Evolutionary conservation across 2,329 filamentous ascomycete genomes (phyloP).

Genomic region (Clonostachys chloroleuca): DNA sequence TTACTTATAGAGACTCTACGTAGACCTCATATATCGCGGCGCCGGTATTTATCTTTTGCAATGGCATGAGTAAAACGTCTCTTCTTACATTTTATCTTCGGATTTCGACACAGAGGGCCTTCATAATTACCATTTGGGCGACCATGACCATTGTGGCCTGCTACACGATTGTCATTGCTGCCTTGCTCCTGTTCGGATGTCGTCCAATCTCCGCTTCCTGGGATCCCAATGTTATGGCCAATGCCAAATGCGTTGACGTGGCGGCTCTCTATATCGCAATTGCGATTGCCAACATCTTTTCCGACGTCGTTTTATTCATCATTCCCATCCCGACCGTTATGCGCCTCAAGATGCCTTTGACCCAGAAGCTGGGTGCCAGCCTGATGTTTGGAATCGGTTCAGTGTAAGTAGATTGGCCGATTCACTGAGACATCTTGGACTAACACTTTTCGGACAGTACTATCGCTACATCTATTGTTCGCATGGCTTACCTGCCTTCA

Average conservation of each 20-base stretch:
- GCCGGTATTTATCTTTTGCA: no score
- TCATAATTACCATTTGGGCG: conserved; percentile 19
- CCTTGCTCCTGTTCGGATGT: conserved; percentile 30
- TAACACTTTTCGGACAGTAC: conserved; percentile 14
- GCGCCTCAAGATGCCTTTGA: conserved; percentile 33
- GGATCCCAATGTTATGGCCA: conserved; percentile 13
- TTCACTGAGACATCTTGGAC: no score
- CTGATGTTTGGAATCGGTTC: conserved; percentile 39
- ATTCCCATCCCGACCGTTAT: conserved; percentile 34
- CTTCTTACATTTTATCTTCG: conserved; percentile 31
- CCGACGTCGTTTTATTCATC: conserved; percentile 39
- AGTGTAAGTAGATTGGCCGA: conserved; percentile 6
- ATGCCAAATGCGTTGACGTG: conserved; percentile 35
- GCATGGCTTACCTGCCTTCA: conserved; percentile 13
- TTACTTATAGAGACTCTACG: no score
- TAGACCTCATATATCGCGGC: no score
- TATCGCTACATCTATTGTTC: conserved; percentile 22
- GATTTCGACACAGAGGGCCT: conserved; percentile 25
- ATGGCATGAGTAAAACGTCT: no score
- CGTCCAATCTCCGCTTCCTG: conserved; percentile 22
- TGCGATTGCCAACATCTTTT: conserved; percentile 39
- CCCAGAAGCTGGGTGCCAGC: conserved; percentile 38
- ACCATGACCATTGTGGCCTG: conserved; percentile 18
- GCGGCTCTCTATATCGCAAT: conserved; percentile 42
- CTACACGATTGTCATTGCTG: conserved; percentile 23